phyloP scores from a whole-genome alignment of 257 asterid genomes.

The Ilex aquifolium region DNA sequence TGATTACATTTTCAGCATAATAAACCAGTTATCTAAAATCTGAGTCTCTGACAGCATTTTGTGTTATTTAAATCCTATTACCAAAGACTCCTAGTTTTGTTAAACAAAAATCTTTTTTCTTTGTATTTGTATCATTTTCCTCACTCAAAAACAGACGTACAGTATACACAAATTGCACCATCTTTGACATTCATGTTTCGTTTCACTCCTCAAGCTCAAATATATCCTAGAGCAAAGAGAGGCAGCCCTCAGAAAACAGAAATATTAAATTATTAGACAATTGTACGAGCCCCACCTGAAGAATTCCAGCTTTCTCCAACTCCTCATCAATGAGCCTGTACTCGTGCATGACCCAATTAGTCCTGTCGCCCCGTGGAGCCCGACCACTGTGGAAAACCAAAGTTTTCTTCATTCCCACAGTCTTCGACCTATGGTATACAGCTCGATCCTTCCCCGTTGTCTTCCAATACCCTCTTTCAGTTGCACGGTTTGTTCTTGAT shows the following conservation, averaged over 20 bases:
- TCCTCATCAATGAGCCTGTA: constrained; percentile 76
- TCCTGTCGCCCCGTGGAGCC: constrained; percentile 88
- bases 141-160: no score
- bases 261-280: background rate
- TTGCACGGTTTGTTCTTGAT: constrained; percentile 85
- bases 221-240: background rate
- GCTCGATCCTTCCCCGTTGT: constrained; percentile 93
- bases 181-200: background rate
- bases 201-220: no score
- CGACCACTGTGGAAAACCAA: constrained; percentile 87
- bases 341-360: constrained; percentile 98
- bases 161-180: no score
- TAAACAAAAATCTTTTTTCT: background rate
- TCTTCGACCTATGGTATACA: constrained; percentile 56
- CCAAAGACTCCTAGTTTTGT: no score
- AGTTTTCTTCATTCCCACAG: constrained; percentile 95
- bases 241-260: background rate
- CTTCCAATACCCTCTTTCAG: constrained; percentile 92
- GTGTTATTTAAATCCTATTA: background rate
- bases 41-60: background rate
- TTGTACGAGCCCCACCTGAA: constrained; percentile 46
- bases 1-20: background rate
- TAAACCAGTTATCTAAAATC: background rate
- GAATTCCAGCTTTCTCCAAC: constrained; percentile 62
- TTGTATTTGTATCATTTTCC: background rate